phyloP scores from a whole-genome alignment of 805 yeast genomes.

The Blastobotrys robertii region DNA sequence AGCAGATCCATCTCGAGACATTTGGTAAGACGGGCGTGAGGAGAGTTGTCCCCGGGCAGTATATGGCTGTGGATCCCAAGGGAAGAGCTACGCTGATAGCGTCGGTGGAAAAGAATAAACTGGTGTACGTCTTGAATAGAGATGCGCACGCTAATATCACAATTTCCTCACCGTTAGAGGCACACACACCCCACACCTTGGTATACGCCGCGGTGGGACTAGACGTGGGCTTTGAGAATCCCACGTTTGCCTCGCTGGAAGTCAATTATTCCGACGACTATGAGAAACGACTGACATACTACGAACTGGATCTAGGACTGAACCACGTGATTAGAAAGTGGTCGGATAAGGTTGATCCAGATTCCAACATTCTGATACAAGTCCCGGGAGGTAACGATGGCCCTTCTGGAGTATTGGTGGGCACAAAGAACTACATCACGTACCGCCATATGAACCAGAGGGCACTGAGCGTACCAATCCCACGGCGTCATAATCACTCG shows the following conservation, averaged over 20 bases:
- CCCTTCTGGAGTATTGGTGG: slow-evolving; percentile 58
- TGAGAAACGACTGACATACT: slow-evolving; percentile 44
- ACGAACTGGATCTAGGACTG: slow-evolving; percentile 79
- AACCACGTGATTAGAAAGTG: slow-evolving; percentile 57
- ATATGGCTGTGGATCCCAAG: slow-evolving; percentile 58
- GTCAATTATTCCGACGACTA: slow-evolving; percentile 36
- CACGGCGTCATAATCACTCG: slow-evolving; percentile 32
- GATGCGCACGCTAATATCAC: slow-evolving; percentile 38
- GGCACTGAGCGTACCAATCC: slow-evolving; percentile 42
- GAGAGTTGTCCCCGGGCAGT: slow-evolving; percentile 66
- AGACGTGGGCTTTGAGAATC: slow-evolving; percentile 75
- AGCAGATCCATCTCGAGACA: slow-evolving; percentile 46
- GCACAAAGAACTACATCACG: slow-evolving; percentile 45
- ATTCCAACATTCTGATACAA: slow-evolving; percentile 47
- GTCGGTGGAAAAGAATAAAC: slow-evolving; percentile 64
- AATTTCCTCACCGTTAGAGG: slow-evolving; percentile 69
- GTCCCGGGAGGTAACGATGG: slow-evolving; percentile 69
- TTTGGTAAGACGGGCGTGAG: slow-evolving; percentile 67
- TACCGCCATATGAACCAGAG: slow-evolving; percentile 31
- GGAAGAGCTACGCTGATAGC: slow-evolving; percentile 61
- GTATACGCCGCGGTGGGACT: slow-evolving; percentile 49
- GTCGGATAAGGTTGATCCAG: slow-evolving; percentile 30
- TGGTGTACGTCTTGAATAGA: slow-evolving; percentile 55
- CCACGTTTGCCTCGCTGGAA: slow-evolving; percentile 76
- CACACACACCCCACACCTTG: slow-evolving; percentile 39